Evolutionary conservation across 257 asterid species (phyloP).

Genomic region (Pogostemon cablin): DNA sequence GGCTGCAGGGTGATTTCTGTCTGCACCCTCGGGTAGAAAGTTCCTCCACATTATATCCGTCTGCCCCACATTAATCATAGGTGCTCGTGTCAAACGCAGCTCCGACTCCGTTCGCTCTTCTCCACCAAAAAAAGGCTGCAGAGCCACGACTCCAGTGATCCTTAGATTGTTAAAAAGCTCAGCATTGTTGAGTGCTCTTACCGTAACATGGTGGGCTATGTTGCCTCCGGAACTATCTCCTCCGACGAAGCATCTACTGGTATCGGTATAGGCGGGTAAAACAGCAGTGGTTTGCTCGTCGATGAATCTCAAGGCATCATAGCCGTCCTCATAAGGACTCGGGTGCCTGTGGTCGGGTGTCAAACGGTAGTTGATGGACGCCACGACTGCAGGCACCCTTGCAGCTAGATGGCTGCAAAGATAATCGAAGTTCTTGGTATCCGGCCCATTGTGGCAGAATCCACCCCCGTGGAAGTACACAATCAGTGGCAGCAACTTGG

Average conservation of each 20-base stretch:
- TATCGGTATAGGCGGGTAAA: slow-evolving; percentile 43
- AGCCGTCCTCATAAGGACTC: slow-evolving; percentile 44
- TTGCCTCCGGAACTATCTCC: slow-evolving; percentile 60
- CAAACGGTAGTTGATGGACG: slow-evolving; percentile 47
- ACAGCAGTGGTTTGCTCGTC: slow-evolving; percentile 28
- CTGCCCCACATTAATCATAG: slow-evolving; percentile 15
- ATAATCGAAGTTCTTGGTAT: slow-evolving; percentile 29
- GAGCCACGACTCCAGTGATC: slow-evolving; percentile 30
- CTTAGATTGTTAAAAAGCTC: slow-evolving; percentile 27
- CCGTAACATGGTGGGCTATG: slow-evolving; percentile 48
- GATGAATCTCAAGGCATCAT: slow-evolving; percentile 45
- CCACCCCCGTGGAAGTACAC: slow-evolving; percentile 56
- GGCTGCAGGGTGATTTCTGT: slow-evolving; percentile 20
- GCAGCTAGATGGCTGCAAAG: slow-evolving; percentile 44
- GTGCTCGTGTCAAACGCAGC: slow-evolving; percentile 33
- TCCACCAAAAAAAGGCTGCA: slow-evolving; percentile 58
- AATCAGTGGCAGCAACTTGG: background rate
- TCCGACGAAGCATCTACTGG: slow-evolving; percentile 40
- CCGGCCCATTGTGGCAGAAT: slow-evolving; percentile 30
- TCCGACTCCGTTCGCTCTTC: slow-evolving; percentile 53
- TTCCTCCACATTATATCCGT: slow-evolving; percentile 41
- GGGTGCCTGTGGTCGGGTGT: slow-evolving; percentile 48
- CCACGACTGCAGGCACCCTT: slow-evolving; percentile 40
- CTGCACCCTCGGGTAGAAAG: slow-evolving; percentile 38
- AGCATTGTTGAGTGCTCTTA: slow-evolving; percentile 25